phyloP scores from a whole-genome alignment of 148 eudicot species.

The Rheum nobile region DNA sequence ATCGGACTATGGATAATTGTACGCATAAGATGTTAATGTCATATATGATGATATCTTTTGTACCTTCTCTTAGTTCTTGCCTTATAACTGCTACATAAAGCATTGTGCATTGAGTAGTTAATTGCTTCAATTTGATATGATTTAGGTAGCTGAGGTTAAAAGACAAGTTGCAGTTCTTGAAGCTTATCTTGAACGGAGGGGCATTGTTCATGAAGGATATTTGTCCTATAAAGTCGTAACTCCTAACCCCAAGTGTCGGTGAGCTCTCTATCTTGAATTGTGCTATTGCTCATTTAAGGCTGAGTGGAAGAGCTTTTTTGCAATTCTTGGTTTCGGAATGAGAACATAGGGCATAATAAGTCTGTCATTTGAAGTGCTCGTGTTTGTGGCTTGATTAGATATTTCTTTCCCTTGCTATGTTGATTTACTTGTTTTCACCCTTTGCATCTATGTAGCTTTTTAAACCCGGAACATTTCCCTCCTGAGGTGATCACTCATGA shows the following conservation, averaged over 20 bases:
- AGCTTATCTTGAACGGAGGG: constrained; percentile 84
- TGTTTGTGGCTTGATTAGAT: background rate
- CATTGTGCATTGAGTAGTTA: background rate
- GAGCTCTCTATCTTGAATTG: constrained; percentile 9
- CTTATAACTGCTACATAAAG: background rate
- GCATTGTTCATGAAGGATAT: constrained; percentile 64
- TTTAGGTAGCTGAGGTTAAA: constrained; percentile 49
- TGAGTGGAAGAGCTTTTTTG: background rate
- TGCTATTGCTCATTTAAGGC: background rate
- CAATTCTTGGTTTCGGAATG: background rate
- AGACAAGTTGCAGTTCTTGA: constrained; percentile 52
- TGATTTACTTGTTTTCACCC: background rate
- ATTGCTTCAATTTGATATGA: background rate
- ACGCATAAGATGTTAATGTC: background rate
- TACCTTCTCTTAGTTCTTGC: background rate
- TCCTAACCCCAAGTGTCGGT: constrained; percentile 75
- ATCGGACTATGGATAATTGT: background rate
- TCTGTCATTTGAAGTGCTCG: background rate
- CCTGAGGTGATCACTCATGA: constrained; percentile 77
- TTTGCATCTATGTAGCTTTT: constrained; percentile 31
- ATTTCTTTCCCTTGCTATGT: background rate
- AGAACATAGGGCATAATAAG: background rate
- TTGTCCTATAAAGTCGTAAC: constrained; percentile 64
- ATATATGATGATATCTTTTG: background rate
- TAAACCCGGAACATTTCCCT: constrained; percentile 41